A percentile compares a stretch with the other conserved stretches of the same genome.
Conservation (phyloP, 1,284 basidiomycete species). For the Melampsora americana region DNA sequence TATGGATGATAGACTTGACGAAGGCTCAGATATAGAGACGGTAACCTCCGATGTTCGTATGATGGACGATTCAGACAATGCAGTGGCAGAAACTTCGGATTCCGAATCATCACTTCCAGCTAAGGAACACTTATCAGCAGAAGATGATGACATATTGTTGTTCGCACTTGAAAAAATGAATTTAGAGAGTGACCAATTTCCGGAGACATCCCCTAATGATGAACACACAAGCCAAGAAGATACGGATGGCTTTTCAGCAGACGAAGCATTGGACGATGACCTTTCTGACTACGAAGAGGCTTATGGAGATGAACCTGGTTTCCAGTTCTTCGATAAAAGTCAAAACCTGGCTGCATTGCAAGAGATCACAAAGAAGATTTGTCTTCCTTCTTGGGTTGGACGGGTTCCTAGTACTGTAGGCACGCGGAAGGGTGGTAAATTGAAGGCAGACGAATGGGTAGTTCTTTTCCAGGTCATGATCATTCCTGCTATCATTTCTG, state of each 20-base stretch:
- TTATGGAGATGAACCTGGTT: background rate
- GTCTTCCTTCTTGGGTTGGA: constrained; percentile 22
- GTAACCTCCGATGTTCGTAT: background rate
- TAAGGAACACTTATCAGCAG: background rate
- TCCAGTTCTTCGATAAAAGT: constrained; percentile 4
- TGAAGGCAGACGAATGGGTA: constrained; percentile 36
- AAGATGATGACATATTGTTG: background rate
- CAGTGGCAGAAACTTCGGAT: background rate
- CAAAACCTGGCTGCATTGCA: background rate
- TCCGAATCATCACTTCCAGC: background rate
- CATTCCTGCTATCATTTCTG: constrained; percentile 12
- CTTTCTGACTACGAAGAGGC: background rate
- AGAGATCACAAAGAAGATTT: background rate
- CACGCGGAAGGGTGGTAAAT: constrained; percentile 13
- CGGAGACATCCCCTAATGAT: background rate
- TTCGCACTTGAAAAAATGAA: background rate
- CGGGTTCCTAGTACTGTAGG: constrained; percentile 22
- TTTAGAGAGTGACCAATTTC: background rate
- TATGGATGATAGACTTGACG: background rate
- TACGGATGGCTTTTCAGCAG: background rate
- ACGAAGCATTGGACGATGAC: background rate
- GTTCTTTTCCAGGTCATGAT: constrained; percentile 32
- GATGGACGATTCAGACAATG: background rate
- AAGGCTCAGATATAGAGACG: constrained; percentile 1
- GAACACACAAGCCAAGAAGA: background rate